Conservation (phyloP, 1,284 basidiomycete genomes). For the Moesziomyces sp. region DNA sequence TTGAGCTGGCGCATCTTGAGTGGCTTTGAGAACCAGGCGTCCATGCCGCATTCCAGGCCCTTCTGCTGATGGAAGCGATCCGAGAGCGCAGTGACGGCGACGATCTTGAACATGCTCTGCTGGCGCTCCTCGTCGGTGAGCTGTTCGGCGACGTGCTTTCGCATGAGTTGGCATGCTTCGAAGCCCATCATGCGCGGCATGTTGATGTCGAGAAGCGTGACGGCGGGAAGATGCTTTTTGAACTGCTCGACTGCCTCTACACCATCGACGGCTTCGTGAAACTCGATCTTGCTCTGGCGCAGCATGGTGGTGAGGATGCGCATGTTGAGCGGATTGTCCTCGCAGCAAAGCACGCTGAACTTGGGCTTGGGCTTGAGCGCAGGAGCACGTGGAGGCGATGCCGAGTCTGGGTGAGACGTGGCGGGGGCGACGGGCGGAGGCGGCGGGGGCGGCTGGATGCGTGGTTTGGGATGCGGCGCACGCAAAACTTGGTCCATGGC, state of each 20-base stretch:
- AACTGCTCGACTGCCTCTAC: constrained; percentile 53
- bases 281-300: constrained; percentile 36
- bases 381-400: neutral
- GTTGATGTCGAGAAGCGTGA: constrained; percentile 58
- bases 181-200: constrained; percentile 60
- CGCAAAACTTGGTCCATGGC: constrained; percentile 47
- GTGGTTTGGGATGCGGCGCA: constrained; percentile 25
- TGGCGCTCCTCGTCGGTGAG: neutral
- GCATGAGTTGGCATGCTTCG: constrained; percentile 51
- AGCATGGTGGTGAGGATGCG: constrained; percentile 51
- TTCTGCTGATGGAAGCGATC: constrained; percentile 30
- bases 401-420: neutral
- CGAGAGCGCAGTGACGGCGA: constrained; percentile 51
- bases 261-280: constrained; percentile 47
- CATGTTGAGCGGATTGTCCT: constrained; percentile 60
- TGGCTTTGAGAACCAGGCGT: constrained; percentile 51
- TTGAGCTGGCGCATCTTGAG: constrained; percentile 38
- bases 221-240: constrained; percentile 33
- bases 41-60: constrained; percentile 51
- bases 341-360: constrained; percentile 54
- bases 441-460: constrained; percentile 14
- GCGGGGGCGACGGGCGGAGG: neutral
- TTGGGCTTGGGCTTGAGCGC: constrained; percentile 18
- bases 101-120: constrained; percentile 32
- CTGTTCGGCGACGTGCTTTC: constrained; percentile 14